A percentile compares a stretch with the other conserved stretches of the same genome.
phyloP scores from a whole-genome alignment of 2,329 filamentous ascomycete species.

The Arthrobotrys entomopaga region DNA sequence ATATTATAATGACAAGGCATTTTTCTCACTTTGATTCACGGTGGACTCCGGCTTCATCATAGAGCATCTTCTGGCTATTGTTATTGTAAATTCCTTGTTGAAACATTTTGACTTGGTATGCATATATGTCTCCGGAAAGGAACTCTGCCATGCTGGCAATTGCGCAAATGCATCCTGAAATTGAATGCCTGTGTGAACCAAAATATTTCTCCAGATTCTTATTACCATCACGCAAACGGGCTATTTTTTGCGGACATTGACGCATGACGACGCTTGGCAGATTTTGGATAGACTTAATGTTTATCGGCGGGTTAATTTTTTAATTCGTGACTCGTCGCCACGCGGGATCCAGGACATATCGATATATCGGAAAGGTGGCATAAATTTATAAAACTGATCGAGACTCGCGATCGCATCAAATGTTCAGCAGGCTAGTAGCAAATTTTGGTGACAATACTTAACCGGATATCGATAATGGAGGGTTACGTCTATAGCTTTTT shows the following conservation, averaged over 20 bases:
- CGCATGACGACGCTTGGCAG: not conserved
- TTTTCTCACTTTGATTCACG: too few relatives aligned
- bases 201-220: not conserved
- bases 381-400: not conserved
- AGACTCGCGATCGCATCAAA: too few relatives aligned
- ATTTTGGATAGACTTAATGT: not conserved
- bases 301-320: not conserved
- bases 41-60: too few relatives aligned
- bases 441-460: too few relatives aligned
- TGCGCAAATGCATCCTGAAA: not conserved
- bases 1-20: too few relatives aligned
- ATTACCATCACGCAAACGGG: not conserved
- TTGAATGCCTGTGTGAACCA: not conserved
- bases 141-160: conserved; percentile 5
- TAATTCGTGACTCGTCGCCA: not conserved
- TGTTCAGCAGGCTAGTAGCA: too few relatives aligned
- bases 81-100: not conserved
- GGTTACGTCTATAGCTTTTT: too few relatives aligned
- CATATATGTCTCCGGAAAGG: conserved; percentile 3
- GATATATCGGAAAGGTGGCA: not conserved
- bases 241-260: conserved; percentile 7
- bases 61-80: too few relatives aligned
- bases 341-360: conserved; percentile 5
- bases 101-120: conserved; percentile 4
- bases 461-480: too few relatives aligned